phyloP scores from a whole-genome alignment of 2,329 filamentous ascomycete species.

The Septoria linicola region DNA sequence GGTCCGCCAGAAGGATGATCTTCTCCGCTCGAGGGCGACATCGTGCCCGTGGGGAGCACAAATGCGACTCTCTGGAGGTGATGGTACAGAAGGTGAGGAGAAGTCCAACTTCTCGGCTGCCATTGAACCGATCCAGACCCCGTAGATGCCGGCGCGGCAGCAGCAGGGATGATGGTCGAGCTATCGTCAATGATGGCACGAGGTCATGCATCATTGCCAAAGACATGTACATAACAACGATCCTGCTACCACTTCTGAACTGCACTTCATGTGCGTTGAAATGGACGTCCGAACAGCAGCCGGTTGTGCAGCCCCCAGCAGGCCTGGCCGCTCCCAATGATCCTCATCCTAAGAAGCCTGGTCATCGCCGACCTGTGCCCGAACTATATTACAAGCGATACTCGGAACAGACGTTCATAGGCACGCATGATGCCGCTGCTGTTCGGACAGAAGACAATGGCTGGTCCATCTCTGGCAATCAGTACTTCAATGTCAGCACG shows the following conservation, averaged over 20 bases:
- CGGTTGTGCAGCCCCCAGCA: not conserved
- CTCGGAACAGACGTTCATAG: constrained; percentile 60
- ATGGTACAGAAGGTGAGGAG: constrained; percentile 1
- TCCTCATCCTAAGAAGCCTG: constrained; percentile 26
- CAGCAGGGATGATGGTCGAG: too few species aligned
- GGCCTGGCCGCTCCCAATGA: constrained; percentile 14
- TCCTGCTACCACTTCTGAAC: too few species aligned
- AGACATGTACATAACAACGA: too few species aligned
- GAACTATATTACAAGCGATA: constrained; percentile 57
- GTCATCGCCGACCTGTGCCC: constrained; percentile 28
- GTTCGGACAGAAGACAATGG: constrained; percentile 45
- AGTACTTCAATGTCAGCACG: constrained; percentile 48
- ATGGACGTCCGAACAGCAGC: not conserved
- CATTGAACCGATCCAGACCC: not conserved
- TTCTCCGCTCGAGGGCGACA: constrained; percentile 11
- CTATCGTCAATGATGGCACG: too few species aligned
- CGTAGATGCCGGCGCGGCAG: too few species aligned
- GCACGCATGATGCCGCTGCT: constrained; percentile 65
- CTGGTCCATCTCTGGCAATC: constrained; percentile 34
- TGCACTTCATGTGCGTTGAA: not conserved
- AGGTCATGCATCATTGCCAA: too few species aligned
- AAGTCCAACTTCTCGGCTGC: not conserved
- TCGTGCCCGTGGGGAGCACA: constrained; percentile 4
- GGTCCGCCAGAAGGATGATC: constrained; percentile 5
- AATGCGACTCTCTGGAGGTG: not conserved